Conservation (phyloP, 2,329 filamentous ascomycete genomes). For the Sarocladiaceae sp. region DNA sequence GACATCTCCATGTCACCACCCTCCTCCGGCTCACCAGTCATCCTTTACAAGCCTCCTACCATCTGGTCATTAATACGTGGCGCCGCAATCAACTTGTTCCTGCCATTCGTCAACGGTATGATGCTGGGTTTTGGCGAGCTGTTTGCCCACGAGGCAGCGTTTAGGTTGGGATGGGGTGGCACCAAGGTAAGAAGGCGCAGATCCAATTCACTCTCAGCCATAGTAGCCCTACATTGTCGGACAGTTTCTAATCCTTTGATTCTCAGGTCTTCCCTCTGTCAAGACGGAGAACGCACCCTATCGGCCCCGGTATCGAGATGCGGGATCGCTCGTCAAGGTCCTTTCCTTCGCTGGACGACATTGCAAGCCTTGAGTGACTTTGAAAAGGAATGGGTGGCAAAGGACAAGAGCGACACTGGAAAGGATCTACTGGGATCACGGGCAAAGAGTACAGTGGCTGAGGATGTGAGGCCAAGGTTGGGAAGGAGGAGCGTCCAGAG, state of each 20-base stretch:
- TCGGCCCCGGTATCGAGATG: slow-evolving; percentile 80
- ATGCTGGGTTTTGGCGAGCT: slow-evolving; percentile 98
- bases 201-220: too few species aligned
- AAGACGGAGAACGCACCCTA: slow-evolving; percentile 56
- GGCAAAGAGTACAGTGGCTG: too few species aligned
- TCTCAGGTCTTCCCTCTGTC: slow-evolving; percentile 50
- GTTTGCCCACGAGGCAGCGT: slow-evolving; percentile 93
- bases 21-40: slow-evolving; percentile 60
- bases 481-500: too few species aligned
- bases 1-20: slow-evolving; percentile 55
- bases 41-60: slow-evolving; percentile 85
- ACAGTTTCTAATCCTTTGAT: not conserved
- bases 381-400: too few species aligned
- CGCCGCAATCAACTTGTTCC: slow-evolving; percentile 87
- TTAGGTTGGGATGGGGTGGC: slow-evolving; percentile 83
- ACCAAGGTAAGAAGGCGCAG: slow-evolving; percentile 83
- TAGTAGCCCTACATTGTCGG: not conserved
- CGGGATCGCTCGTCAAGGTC: slow-evolving; percentile 57
- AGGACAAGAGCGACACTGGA: too few species aligned
- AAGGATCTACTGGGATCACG: too few species aligned
- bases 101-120: slow-evolving; percentile 95
- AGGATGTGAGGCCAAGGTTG: too few species aligned
- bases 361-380: slow-evolving; percentile 60
- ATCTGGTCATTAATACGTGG: slow-evolving; percentile 80
- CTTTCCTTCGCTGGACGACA: slow-evolving; percentile 54